Percentiles rank a stretch among this genome's conserved stretches.
These are phyloP conservation scores for Saprolegnia parasitica DNA, from an alignment of 352 stramenopile species.

Conservation along the genomic window DNA sequence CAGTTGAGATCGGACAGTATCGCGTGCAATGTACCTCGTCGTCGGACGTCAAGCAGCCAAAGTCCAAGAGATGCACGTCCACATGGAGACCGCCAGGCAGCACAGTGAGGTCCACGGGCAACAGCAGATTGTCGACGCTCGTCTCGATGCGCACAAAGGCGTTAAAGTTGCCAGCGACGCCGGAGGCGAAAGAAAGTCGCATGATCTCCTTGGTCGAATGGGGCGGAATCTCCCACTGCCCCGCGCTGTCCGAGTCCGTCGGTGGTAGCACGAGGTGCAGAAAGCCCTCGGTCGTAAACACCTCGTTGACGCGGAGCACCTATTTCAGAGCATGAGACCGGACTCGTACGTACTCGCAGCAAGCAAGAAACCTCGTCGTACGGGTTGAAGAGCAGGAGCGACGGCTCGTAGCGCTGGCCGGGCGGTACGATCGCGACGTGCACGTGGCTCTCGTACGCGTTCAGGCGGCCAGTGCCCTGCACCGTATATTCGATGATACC, in stretches of 20 bases:
- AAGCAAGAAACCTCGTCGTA: slow-evolving; percentile 11
- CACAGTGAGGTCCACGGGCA: slow-evolving; percentile 22
- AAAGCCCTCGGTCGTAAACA: slow-evolving; percentile 27
- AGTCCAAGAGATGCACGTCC: background rate
- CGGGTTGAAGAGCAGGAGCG: slow-evolving; percentile 14
- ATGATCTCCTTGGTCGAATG: slow-evolving; percentile 13
- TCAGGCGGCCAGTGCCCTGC: slow-evolving; percentile 8
- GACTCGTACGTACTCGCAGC: background rate
- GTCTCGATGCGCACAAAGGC: slow-evolving; percentile 25
- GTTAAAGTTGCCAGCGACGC: background rate
- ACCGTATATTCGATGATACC: slow-evolving; percentile 9
- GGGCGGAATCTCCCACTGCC: slow-evolving; percentile 16
- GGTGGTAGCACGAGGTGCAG: slow-evolving; percentile 15
- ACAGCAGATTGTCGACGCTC: slow-evolving; percentile 10
- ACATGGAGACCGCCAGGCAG: slow-evolving; percentile 16
- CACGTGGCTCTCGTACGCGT: background rate
- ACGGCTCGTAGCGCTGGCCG: slow-evolving; percentile 14
- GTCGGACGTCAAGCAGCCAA: slow-evolving; percentile 18
- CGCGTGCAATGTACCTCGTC: slow-evolving; percentile 2
- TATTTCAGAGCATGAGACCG: background rate
- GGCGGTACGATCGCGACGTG: background rate
- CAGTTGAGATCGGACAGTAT: background rate
- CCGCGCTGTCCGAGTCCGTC: background rate
- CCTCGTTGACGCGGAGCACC: slow-evolving; percentile 21
- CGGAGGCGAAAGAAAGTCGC: slow-evolving; percentile 14